Evolutionary conservation across 805 yeast species (phyloP), one percentile per base, ranked within the genome.

Genomic region (Pichia heedii): DNA sequence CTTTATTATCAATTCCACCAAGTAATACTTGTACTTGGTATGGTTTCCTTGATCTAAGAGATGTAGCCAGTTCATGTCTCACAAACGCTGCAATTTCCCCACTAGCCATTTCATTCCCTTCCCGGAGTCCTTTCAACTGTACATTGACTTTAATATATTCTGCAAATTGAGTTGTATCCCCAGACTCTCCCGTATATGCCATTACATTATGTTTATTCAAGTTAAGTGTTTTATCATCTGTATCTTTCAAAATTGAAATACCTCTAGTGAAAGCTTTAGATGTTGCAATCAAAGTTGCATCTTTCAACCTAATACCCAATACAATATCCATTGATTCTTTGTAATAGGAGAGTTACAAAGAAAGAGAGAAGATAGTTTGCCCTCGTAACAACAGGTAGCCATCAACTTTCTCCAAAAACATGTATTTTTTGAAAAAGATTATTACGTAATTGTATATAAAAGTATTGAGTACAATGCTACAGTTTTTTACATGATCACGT

Each of bases 311-410:
- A 54, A 90, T 81, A 45, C 97, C 97, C 54, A 90, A 70, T 44
- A 90, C 69, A 56, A 90, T 80, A 70, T 90, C 98, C 97, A 93
- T 93, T n/a, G n/a, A n/a, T n/a, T n/a, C n/a, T n/a, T n/a, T n/a
- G n/a, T n/a, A n/a, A n/a, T n/a, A n/a, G n/a, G n/a, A n/a, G n/a
- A n/a, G n/a, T n/a, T n/a, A n/a, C n/a, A n/a, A n/a, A n/a, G n/a
- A n/a, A n/a, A n/a, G n/a, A n/a, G n/a, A n/a, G n/a, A n/a, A n/a
- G n/a, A n/a, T n/a, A n/a, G n/a, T n/a, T n/a, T n/a, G n/a, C n/a
- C n/a, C n/a, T n/a, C n/a, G n/a, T n/a, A n/a, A n/a, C n/a, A n/a
- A n/a, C n/a, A n/a, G n/a, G n/a, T n/a, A n/a, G n/a, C n/a, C n/a
- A n/a, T n/a, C n/a, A n/a, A n/a, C n/a, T n/a, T n/a, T n/a, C n/a